phyloP scores from a whole-genome alignment of 2,329 filamentous ascomycete species.

The Xylariomycetidae sp. region DNA sequence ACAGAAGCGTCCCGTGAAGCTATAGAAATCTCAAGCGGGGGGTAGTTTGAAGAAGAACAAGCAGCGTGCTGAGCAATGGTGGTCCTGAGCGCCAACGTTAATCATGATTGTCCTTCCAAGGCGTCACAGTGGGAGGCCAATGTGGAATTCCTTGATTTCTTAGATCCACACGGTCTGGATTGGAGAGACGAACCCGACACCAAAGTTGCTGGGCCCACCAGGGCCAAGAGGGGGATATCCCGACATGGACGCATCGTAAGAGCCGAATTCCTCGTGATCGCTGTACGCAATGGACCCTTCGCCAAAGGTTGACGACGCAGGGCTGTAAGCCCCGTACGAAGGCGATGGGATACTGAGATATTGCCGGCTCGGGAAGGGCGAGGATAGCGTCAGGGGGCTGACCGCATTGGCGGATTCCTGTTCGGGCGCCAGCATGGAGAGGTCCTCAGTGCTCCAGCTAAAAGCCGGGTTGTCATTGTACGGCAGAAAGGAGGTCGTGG shows the following conservation, averaged over 20 bases:
- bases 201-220: conserved; percentile 37
- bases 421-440: conserved; percentile 50
- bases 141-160: conserved; percentile 34
- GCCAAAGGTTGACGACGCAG: conserved; percentile 57
- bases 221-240: conserved; percentile 43
- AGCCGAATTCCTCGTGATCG: conserved; percentile 53
- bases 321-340: conserved; percentile 56
- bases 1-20: conserved; percentile 14
- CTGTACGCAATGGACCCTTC: conserved; percentile 59
- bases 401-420: conserved; percentile 41
- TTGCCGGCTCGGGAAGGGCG: conserved; percentile 49
- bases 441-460: conserved; percentile 60
- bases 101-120: conserved; percentile 42
- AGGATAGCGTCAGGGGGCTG: conserved; percentile 53
- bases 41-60: conserved; percentile 40
- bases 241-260: conserved; percentile 43
- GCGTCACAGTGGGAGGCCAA: conserved; percentile 33
- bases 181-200: conserved; percentile 60
- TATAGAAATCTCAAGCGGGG: conserved; percentile 38
- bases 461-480: conserved; percentile 54
- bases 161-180: conserved; percentile 59
- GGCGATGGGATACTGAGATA: conserved; percentile 62
- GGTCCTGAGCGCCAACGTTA: conserved; percentile 52
- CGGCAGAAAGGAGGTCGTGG: conserved; percentile 41
- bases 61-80: conserved; percentile 25